These are phyloP conservation scores for Adansonia madagascariensis DNA, from an alignment of 441 rosid genomes.

Conservation along the genomic window DNA sequence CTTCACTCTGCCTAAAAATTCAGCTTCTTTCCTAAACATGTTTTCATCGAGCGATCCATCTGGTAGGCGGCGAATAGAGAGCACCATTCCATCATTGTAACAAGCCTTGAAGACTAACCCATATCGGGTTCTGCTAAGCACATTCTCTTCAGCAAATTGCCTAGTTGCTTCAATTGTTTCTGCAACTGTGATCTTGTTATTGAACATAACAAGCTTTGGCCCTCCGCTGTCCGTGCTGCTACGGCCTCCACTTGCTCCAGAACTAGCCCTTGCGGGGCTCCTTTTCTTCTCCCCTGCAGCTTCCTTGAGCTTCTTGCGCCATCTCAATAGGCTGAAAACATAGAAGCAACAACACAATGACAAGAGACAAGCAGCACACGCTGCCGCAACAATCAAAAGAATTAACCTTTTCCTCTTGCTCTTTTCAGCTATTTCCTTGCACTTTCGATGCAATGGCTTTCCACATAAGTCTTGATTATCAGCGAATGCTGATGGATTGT, in stretches of 20 bases:
- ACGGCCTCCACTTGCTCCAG: conserved; percentile 78
- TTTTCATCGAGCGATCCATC: conserved; percentile 74
- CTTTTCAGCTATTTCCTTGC: conserved; percentile 45
- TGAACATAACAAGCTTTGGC: conserved; percentile 92
- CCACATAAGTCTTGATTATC: conserved; percentile 73
- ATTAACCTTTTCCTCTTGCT: conserved; percentile 62
- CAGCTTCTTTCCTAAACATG: conserved; percentile 85
- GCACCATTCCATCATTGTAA: conserved; percentile 92
- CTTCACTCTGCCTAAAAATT: conserved; percentile 76
- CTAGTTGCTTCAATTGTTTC: conserved; percentile 91
- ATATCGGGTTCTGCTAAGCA: conserved; percentile 76
- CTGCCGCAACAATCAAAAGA: conserved; percentile 59
- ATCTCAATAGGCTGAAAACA: conserved; percentile 74
- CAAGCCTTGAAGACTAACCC: conserved; percentile 90
- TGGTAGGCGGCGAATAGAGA: conserved; percentile 77
- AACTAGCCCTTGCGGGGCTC: conserved; percentile 87
- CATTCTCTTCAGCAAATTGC: conserved; percentile 92
- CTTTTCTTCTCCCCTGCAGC: conserved; percentile 86
- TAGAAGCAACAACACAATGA: conserved; percentile 89
- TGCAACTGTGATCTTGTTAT: conserved; percentile 83
- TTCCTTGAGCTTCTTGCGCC: conserved; percentile 83
- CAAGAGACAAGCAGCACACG: conserved; percentile 57
- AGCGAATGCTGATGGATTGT: conserved; percentile 61
- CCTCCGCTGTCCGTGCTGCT: conserved; percentile 86
- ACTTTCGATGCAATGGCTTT: conserved; percentile 60